These are phyloP conservation scores for Massarina eburnea DNA, from an alignment of 2,329 filamentous ascomycete genomes.

Conservation along the genomic window DNA sequence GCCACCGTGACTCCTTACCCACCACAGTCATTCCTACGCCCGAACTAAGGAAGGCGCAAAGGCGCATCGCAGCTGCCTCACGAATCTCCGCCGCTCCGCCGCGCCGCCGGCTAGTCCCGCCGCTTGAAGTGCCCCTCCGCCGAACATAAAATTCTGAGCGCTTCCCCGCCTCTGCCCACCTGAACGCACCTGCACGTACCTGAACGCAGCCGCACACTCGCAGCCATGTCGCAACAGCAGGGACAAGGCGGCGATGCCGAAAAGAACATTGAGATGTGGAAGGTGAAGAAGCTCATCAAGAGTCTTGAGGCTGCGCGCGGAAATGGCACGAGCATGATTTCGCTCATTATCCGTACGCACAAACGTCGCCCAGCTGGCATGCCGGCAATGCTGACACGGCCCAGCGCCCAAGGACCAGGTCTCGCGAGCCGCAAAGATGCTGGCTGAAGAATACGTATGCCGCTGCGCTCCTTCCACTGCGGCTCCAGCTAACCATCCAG, in stretches of 20 bases:
- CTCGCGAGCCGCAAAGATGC: constrained; percentile 95
- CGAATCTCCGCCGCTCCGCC: constrained; percentile 7
- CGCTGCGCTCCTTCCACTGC: background rate
- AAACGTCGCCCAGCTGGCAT: background rate
- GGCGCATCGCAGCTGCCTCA: constrained; percentile 16
- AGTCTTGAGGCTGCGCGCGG: constrained; percentile 94
- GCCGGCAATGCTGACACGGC: constrained; percentile 19
- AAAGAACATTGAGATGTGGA: constrained; percentile 95
- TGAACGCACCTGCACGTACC: constrained; percentile 8
- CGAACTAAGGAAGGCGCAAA: background rate
- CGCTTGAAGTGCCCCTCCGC: constrained; percentile 8
- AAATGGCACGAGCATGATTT: constrained; percentile 99
- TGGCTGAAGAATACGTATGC: constrained; percentile 98
- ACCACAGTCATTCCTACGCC: background rate
- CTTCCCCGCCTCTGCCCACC: constrained; percentile 10
- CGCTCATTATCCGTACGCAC: constrained; percentile 89
- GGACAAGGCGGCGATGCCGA: constrained; percentile 85
- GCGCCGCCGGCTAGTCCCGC: constrained; percentile 15
- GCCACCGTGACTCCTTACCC: constrained; percentile 2
- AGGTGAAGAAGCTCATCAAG: constrained; percentile 99
- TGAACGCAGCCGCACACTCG: constrained; percentile 6
- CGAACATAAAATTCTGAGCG: constrained; percentile 15
- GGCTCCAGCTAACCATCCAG: constrained; percentile 48
- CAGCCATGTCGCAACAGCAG: constrained; percentile 24
- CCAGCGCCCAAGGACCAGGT: constrained; percentile 96